Conservation (phyloP, 75 land plant genomes). For the Gnetum montanum region DNA sequence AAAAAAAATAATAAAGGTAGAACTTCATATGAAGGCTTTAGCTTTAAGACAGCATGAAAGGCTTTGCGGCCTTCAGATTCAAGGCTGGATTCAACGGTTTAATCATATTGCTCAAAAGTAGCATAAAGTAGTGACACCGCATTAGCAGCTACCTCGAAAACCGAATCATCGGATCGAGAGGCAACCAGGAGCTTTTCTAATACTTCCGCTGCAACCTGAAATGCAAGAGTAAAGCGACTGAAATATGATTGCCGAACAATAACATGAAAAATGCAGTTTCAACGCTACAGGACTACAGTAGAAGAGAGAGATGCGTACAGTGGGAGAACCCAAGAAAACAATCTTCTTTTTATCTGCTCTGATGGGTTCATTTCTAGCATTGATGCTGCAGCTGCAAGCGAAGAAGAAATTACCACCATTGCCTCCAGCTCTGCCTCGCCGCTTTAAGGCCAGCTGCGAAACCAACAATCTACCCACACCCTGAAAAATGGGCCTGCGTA, state of each 20-base stretch:
- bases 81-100: background rate
- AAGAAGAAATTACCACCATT: too few species aligned
- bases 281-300: background rate
- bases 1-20: too few species aligned
- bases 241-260: background rate
- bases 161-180: constrained; percentile 32
- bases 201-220: constrained; percentile 63
- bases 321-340: constrained; percentile 67
- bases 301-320: constrained; percentile 14
- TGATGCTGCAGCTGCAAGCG: too few species aligned
- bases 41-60: background rate
- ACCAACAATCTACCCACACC: too few species aligned
- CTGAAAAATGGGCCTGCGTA: too few species aligned
- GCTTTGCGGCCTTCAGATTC: background rate
- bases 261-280: background rate
- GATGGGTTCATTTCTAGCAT: constrained; percentile 4
- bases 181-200: constrained; percentile 72
- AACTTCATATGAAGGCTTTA: background rate
- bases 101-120: background rate
- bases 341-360: constrained; percentile 44
- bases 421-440: too few species aligned
- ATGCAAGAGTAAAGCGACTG: background rate
- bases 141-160: constrained; percentile 86
- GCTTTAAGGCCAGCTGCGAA: too few species aligned
- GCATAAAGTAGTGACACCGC: background rate